Base-by-base conservation (phyloP, 73 alveolate genomes). In the Blepharisma japonicum region DNA sequence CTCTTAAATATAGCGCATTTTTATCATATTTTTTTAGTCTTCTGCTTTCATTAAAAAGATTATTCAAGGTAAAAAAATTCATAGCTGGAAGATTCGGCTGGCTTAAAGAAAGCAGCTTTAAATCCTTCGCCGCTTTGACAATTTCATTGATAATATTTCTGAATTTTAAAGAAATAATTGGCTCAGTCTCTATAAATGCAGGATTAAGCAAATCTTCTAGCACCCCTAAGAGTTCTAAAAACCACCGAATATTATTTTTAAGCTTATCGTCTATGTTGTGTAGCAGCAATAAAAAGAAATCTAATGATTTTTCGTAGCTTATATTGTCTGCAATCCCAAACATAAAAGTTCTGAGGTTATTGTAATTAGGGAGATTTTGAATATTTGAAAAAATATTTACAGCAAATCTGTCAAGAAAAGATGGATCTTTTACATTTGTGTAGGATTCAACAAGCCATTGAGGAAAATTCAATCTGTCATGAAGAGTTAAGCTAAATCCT, bases 1-100 rank as follows among this genome's bases (percentile, higher is more conserved):
- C 74, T 61, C 74, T 61, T 25, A 61, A 61, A 61, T 61, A 61
- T 18, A 61, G 18, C 47, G 47, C 38, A n/a, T n/a, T 20, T 20
- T 61, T 39, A 61, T 61, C 47, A 2, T 14, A 25, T 20, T 61
- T 39, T 14, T 14, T 11, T 61, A 14, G 74, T 18, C 14, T 9
- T 32, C 42, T 32, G 18, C 5, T 8, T 51, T 51, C 66, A 11
- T 51, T 51, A 11, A 51, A 51, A 51, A 18, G 27, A 51, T 18
- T 51, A 18, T 14, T 51, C 66, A 51, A 51, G 21, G 21, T 18
- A 51, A 2, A 14, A 61, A 61, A 61, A 39, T 25, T 39, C 49
- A 61, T 61, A 61, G 14, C 46, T 9, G 74, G 74, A 20, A 61
- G 11, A 18, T 14, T 14, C 5, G 74, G 74, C 14, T 18, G 23